A percentile compares a stretch with the other conserved stretches of the same genome.
Evolutionary conservation across 805 yeast genomes (phyloP).

Genomic region (Saccharomycopsis sp.): DNA sequence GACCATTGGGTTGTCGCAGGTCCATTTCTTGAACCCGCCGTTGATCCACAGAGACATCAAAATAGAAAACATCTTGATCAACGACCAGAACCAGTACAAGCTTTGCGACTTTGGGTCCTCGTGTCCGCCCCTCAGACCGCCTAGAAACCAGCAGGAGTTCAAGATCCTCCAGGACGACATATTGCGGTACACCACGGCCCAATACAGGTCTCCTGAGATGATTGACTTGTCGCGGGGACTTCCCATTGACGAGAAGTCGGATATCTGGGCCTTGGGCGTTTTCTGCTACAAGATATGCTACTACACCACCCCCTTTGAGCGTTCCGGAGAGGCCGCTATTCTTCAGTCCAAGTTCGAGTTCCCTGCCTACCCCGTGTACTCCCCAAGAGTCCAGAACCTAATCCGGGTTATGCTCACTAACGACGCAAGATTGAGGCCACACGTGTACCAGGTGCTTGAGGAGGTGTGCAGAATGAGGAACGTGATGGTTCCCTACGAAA

Average conservation of each 20-base stretch:
- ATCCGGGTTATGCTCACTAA: constrained; percentile 77
- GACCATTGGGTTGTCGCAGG: constrained; percentile 67
- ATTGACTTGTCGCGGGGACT: constrained; percentile 74
- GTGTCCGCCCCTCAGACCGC: constrained; percentile 62
- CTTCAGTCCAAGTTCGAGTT: constrained; percentile 77
- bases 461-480: constrained; percentile 59
- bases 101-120: constrained; percentile 94
- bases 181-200: constrained; percentile 89
- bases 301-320: constrained; percentile 91
- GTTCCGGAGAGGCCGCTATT: constrained; percentile 76
- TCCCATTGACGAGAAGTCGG: constrained; percentile 87
- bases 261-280: constrained; percentile 95
- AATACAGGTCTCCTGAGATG: constrained; percentile 95
- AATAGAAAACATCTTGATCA: constrained; percentile 88
- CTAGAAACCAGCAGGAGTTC: constrained; percentile 66
- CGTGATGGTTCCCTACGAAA: constrained; percentile 38
- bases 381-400: constrained; percentile 66
- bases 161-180: constrained; percentile 77
- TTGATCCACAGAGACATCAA: constrained; percentile 81
- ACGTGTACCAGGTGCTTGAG: constrained; percentile 68
- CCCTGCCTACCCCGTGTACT: constrained; percentile 61
- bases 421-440: constrained; percentile 78
- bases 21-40: constrained; percentile 69
- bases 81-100: constrained; percentile 61
- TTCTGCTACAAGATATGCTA: constrained; percentile 85